These are phyloP conservation scores for Trametes punicea DNA, from an alignment of 768 basidiomycete species.

Conservation along the genomic window DNA sequence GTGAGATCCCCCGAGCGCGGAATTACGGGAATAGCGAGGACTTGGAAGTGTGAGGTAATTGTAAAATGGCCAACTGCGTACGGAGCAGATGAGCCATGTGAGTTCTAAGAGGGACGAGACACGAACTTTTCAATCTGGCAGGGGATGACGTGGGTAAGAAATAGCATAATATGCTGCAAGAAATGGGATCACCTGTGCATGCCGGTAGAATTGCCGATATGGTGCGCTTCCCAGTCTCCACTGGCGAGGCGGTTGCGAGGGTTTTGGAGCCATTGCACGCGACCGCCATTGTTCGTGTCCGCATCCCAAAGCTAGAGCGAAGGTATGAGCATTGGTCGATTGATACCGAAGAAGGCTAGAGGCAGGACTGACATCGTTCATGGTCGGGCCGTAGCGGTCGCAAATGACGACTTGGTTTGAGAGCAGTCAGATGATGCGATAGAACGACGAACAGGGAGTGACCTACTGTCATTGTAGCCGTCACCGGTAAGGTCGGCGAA, in stretches of 20 bases:
- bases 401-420: background rate
- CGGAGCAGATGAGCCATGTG: background rate
- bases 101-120: background rate
- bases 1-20: slow-evolving; percentile 16
- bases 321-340: background rate
- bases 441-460: background rate
- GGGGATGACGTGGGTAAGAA: background rate
- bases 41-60: background rate
- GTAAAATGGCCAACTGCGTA: background rate
- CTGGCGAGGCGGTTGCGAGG: background rate
- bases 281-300: background rate
- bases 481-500: background rate
- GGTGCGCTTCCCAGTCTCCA: background rate
- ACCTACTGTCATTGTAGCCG: background rate
- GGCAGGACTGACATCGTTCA: background rate
- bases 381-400: background rate
- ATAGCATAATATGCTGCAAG: background rate
- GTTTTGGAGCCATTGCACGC: background rate
- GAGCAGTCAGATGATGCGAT: background rate
- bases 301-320: background rate
- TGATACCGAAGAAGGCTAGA: background rate
- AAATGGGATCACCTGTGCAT: background rate
- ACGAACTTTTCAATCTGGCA: no score
- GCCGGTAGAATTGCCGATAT: background rate
- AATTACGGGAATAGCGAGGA: slow-evolving; percentile 20